These are phyloP conservation scores for Nicotiana sylvestris DNA, from an alignment of 257 asterid species.

Conservation along the genomic window DNA sequence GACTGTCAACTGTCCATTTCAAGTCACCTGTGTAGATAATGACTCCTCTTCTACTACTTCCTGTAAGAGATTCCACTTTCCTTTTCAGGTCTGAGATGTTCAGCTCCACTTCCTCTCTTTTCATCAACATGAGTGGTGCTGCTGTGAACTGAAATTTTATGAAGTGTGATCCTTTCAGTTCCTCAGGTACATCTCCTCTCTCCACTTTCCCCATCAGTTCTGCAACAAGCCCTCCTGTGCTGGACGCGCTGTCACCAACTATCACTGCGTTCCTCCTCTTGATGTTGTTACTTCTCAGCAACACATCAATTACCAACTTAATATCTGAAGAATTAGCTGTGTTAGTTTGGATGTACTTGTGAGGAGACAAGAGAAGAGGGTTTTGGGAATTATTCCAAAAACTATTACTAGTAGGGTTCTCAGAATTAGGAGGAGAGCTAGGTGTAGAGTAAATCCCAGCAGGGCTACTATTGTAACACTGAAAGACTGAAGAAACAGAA, in stretches of 20 bases:
- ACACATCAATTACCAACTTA: constrained; percentile 31
- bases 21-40: constrained; percentile 60
- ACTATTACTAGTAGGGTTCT: constrained; percentile 15
- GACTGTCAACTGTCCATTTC: constrained; percentile 53
- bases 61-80: constrained; percentile 46
- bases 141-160: constrained; percentile 53
- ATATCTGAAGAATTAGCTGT: constrained; percentile 20
- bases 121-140: constrained; percentile 56
- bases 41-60: constrained; percentile 33
- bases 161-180: constrained; percentile 38
- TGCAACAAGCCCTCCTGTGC: constrained; percentile 38
- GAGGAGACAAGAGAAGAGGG: constrained; percentile 38
- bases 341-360: constrained; percentile 16
- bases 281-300: constrained; percentile 21
- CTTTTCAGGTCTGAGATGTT: constrained; percentile 55
- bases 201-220: constrained; percentile 43
- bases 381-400: constrained; percentile 33
- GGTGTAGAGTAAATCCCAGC: constrained; percentile 77
- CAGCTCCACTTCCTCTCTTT: constrained; percentile 55
- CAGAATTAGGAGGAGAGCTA: constrained; percentile 50
- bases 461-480: constrained; percentile 40
- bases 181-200: constrained; percentile 52
- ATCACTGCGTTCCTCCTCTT: constrained; percentile 42
- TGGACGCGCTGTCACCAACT: constrained; percentile 39
- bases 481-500: constrained; percentile 40